These are phyloP conservation scores for Cercospora citrullina DNA, from an alignment of 2,329 filamentous ascomycete genomes.

Conservation along the genomic window DNA sequence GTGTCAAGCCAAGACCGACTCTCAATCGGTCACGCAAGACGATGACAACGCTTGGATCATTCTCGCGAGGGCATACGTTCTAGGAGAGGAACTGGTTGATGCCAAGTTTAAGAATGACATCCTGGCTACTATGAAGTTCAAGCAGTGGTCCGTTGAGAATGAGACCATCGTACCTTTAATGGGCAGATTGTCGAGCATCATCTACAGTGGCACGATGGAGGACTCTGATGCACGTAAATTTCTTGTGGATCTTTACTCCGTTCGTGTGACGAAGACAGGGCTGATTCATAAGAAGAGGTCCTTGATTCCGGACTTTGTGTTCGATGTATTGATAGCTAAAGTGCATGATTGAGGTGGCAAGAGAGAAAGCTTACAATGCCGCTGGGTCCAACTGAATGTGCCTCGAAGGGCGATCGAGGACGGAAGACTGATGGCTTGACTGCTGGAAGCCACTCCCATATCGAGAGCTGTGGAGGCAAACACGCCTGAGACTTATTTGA, in stretches of 20 bases:
- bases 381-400: too few relatives aligned
- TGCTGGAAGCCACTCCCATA: too few relatives aligned
- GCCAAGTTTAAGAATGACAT: not conserved
- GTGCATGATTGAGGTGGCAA: not conserved
- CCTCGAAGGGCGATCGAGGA: too few relatives aligned
- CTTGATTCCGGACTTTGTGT: not conserved
- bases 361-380: not conserved
- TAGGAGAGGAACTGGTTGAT: constrained; percentile 7
- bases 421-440: too few relatives aligned
- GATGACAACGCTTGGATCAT: not conserved
- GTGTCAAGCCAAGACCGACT: not conserved
- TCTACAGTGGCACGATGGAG: constrained; percentile 5
- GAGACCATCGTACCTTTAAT: not conserved
- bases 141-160: not conserved
- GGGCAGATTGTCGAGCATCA: not conserved
- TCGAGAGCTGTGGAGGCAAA: not conserved
- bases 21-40: not conserved
- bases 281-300: not conserved
- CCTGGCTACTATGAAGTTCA: not conserved
- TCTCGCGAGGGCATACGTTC: not conserved
- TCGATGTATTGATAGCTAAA: not conserved
- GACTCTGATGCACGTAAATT: not conserved
- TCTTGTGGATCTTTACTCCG: not conserved
- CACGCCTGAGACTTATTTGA: not conserved
- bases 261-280: not conserved